A percentile compares a stretch with the other conserved stretches of the same genome.
Conservation (phyloP, 2,329 filamentous ascomycete genomes). For the Pyricularia grisea region DNA sequence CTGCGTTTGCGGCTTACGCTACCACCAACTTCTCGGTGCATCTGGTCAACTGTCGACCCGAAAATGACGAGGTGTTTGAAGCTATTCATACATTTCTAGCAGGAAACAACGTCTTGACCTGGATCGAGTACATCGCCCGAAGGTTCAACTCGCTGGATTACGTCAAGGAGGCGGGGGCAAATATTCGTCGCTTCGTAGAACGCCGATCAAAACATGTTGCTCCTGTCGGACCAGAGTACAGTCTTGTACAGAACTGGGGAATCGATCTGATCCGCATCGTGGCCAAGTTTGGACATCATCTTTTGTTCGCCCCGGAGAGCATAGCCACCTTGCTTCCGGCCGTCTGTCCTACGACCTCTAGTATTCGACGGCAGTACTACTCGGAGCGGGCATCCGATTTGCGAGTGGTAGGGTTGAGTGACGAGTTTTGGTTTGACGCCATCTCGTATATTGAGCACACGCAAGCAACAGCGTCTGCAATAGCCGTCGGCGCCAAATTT, state of each 20-base stretch:
- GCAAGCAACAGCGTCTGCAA: not conserved
- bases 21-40: constrained; percentile 23
- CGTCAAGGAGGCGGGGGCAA: not conserved
- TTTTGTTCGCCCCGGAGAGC: not conserved
- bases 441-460: constrained; percentile 5
- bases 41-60: constrained; percentile 16
- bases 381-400: not conserved
- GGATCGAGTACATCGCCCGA: constrained; percentile 15
- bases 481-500: not conserved
- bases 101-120: constrained; percentile 17
- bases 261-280: constrained; percentile 1
- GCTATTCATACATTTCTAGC: constrained; percentile 52
- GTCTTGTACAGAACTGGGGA: not conserved
- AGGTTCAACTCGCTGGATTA: constrained; percentile 4
- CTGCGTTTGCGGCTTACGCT: constrained; percentile 20
- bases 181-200: not conserved
- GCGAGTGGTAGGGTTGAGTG: not conserved
- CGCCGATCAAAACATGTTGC: not conserved
- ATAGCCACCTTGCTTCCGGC: not conserved
- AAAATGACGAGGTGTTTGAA: constrained; percentile 31
- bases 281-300: constrained; percentile 2
- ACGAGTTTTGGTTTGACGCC: constrained; percentile 1
- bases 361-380: not conserved
- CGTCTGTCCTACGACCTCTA: not conserved
- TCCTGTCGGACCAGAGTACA: not conserved